Base-by-base conservation (phyloP, 192 early-diverging fungal species). In the Backusella sp. region DNA sequence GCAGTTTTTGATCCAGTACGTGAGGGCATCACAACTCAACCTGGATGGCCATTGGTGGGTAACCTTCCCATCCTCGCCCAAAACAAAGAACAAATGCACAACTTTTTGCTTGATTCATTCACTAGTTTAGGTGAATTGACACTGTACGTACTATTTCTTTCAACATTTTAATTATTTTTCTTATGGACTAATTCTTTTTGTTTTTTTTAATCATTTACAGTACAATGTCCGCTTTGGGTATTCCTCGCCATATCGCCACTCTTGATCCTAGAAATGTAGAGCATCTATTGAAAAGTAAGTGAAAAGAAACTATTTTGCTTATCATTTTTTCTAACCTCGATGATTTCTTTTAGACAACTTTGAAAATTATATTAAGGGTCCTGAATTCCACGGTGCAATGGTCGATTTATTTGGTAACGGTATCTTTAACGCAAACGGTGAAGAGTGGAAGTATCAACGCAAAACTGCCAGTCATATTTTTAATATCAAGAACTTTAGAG, bases 341-440 rank as follows among this genome's bases (percentile, higher is more conserved):
- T 66, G 1, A 41, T 32, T 42, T 26, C 34, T 28, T 52, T 23
- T 49, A 80, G 79, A 67, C 32, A 80, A 80, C 49, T 83, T 83
- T 44, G 82, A 83, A 68, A 79, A 80, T 23, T 83, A 83, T 36
- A 75, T 74, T 41, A 83, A 83, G 42, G 86, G 87, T 21, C 83
- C 86, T n/a, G 81, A 75, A 62, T 88, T 88, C 46, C 80, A 85
- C 39, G 76, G 53, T 12, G 79, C 83, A 41, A 81, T 88, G 62
- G 78, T 84, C 30, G 87, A 88, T 62, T 68, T 92, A 26, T 80
- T 93, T 21, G 92, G 92, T 3, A 77, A 87, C 53, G 92, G 92
- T 28, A 93, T 93, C 74, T 93, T 93, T 68, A 91, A 90, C 82
- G 81, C 87, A 7, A 92, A 94, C 77, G 92, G 92, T 26, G 88